These are phyloP conservation scores for Lactarius sp. DNA, from an alignment of 768 basidiomycete genomes.

Conservation along the genomic window DNA sequence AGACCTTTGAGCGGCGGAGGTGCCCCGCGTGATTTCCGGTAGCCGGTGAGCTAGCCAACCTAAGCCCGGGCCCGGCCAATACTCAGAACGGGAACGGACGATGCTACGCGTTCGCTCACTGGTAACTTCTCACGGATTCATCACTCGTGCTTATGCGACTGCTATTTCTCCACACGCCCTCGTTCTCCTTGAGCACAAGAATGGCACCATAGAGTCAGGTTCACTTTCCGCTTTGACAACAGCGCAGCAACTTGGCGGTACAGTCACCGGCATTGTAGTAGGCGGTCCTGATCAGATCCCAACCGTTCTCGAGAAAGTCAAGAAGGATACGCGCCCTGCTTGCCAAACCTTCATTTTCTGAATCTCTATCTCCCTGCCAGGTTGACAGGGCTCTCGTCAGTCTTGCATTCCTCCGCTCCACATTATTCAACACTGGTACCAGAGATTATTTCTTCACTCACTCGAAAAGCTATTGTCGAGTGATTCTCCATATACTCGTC, in stretches of 20 bases:
- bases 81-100: background rate
- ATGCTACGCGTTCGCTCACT: slow-evolving; percentile 17
- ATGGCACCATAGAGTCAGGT: slow-evolving; percentile 75
- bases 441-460: slow-evolving; percentile 77
- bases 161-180: slow-evolving; percentile 64
- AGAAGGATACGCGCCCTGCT: slow-evolving; percentile 51
- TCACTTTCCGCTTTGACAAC: slow-evolving; percentile 91
- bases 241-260: slow-evolving; percentile 77
- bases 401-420: slow-evolving; percentile 66
- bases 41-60: background rate
- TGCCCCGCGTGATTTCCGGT: slow-evolving; percentile 17
- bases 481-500: slow-evolving; percentile 72
- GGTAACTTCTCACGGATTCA: background rate
- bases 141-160: slow-evolving; percentile 52
- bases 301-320: slow-evolving; percentile 63
- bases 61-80: background rate
- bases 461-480: slow-evolving; percentile 67
- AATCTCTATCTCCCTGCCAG: slow-evolving; percentile 35
- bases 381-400: slow-evolving; percentile 57
- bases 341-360: background rate
- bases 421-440: slow-evolving; percentile 67
- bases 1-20: background rate
- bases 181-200: slow-evolving; percentile 85
- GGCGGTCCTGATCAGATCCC: slow-evolving; percentile 66
- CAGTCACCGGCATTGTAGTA: slow-evolving; percentile 74